Base-by-base conservation (phyloP, 2,329 filamentous ascomycete species). In the Penicillium sp. region DNA sequence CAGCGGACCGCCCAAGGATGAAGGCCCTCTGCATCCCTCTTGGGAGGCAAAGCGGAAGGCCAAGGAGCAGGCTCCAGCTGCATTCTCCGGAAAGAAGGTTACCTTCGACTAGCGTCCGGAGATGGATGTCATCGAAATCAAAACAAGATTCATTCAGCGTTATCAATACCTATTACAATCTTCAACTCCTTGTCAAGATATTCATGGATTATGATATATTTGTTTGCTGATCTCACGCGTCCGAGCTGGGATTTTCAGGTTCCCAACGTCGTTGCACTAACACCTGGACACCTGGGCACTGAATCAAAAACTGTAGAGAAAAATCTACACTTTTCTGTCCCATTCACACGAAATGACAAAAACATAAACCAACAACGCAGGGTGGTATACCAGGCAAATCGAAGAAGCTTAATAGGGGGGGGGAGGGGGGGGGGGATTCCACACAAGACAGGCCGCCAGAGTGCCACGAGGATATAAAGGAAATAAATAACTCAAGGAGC, bases 31-130 rank as follows among this genome's bases (percentile, higher is more conserved):
- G 61, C 85, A 88, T 79, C 85, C 85, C 18, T 85, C 82, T 50
- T 88, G 85, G 85, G 80, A 83, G 68, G 85, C 85, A 6, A 83
- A 82, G 29, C 83, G 81, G 73, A 77, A 77, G 64, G 79, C 81
- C 13, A 87, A 87, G 72, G 73, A 77, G 56, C 77, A 77, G 65
- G 69, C 68, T 32, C 73, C 69, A 22, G 77, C 76, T 41, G 68
- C 76, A n/a, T 84, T 86, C 59, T 66, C 77, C 51, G 84, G 84
- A 24, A 87, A 82, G 75, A 87, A 86, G 74, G 78, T 86, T 46
- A 78, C 79, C 7, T 88, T 88, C 71, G 83, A 86, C 68, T 86
- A 72, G 60, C 7, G 8, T 27, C 24, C 24, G 8, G 5, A 42
- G 45, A 48, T 47, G 40, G 34, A 31, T 41, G n/a, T 7, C n/a